Percentiles rank a stretch among this genome's conserved stretches.
phyloP scores from a whole-genome alignment of 2,329 filamentous ascomycete species.

The Xylaria sp. region DNA sequence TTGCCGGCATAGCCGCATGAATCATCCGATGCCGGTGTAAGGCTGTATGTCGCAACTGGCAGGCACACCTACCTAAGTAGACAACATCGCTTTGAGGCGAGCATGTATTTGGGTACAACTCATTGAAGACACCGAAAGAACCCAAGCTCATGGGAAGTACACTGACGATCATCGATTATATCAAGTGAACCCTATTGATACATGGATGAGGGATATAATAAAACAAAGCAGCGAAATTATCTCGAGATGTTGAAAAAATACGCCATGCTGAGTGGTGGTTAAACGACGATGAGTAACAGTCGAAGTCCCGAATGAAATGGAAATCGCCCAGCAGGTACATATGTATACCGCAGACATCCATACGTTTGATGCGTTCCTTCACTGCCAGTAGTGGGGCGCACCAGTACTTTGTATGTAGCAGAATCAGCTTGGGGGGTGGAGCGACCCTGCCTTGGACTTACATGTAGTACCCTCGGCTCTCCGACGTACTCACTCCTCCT shows the following conservation, averaged over 20 bases:
- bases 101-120: too few species aligned
- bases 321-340: too few species aligned
- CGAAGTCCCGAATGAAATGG: too few species aligned
- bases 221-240: too few species aligned
- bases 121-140: too few species aligned
- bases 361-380: background rate
- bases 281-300: too few species aligned
- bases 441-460: background rate
- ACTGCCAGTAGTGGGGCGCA: background rate
- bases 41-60: constrained; percentile 15
- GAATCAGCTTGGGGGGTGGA: background rate
- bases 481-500: background rate
- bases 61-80: background rate
- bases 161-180: too few species aligned
- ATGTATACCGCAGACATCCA: too few species aligned
- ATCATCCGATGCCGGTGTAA: constrained; percentile 10
- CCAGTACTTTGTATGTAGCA: background rate
- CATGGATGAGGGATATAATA: too few species aligned
- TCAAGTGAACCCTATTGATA: constrained; percentile 23
- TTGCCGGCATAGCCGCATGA: constrained; percentile 19
- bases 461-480: constrained; percentile 1
- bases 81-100: too few species aligned
- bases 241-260: background rate
- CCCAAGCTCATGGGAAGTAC: too few species aligned
- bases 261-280: background rate